phyloP scores from a whole-genome alignment of 2,329 filamentous ascomycete genomes.

The Penicillium sp. region DNA sequence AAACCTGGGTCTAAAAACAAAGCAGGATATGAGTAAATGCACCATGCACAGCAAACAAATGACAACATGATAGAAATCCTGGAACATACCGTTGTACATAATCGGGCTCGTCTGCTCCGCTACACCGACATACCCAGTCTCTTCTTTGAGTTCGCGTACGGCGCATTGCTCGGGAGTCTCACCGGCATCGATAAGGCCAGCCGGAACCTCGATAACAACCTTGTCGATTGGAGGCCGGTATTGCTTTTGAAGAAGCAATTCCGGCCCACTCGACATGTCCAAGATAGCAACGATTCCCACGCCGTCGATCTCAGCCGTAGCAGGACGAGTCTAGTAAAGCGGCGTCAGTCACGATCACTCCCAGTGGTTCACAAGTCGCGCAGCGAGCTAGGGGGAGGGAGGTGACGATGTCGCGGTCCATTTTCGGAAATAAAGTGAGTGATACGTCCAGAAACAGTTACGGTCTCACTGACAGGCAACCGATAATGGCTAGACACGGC shows the following conservation, averaged over 20 bases:
- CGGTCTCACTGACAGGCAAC: not conserved
- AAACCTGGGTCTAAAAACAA: constrained; percentile 45
- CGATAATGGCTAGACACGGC: not conserved
- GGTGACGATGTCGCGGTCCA: not conserved
- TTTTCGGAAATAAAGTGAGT: not conserved
- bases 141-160: constrained; percentile 60
- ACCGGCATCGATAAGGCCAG: constrained; percentile 59
- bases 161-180: constrained; percentile 58
- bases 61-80: constrained; percentile 9
- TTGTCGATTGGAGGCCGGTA: constrained; percentile 61
- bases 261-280: constrained; percentile 51
- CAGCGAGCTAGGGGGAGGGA: not conserved
- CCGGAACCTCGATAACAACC: constrained; percentile 60
- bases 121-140: constrained; percentile 61
- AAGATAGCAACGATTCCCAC: constrained; percentile 62
- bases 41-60: not conserved
- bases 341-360: not conserved
- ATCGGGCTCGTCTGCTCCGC: constrained; percentile 43
- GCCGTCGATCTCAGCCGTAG: constrained; percentile 55
- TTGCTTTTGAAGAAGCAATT: constrained; percentile 57
- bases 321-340: constrained; percentile 42
- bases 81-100: constrained; percentile 46
- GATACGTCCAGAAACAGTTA: not conserved
- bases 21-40: not conserved
- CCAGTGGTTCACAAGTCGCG: not conserved